phyloP scores from a whole-genome alignment of 805 yeast genomes.

The Ogataea paraovalis region DNA sequence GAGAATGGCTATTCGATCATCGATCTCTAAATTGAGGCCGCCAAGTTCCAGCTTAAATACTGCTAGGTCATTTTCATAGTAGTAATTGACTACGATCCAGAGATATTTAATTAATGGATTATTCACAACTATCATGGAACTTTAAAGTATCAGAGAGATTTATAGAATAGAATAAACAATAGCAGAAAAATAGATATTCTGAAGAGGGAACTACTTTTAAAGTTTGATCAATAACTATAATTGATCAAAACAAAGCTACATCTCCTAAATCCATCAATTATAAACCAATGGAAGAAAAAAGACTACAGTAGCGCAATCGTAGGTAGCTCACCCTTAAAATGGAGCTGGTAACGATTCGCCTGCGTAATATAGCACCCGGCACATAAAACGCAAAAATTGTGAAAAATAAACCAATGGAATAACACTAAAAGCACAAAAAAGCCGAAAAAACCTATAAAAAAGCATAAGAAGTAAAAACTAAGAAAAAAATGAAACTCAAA shows the following conservation, averaged over 20 bases:
- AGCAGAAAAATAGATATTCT: not conserved
- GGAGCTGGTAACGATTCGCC: slow-evolving; percentile 35
- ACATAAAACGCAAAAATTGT: slow-evolving; percentile 13
- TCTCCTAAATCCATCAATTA: not conserved
- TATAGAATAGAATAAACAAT: too few relatives aligned
- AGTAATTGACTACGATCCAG: too few relatives aligned
- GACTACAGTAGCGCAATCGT: slow-evolving; percentile 30
- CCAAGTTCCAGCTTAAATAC: too few relatives aligned
- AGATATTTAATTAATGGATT: too few relatives aligned
- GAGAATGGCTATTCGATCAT: too few relatives aligned
- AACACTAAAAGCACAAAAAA: slow-evolving; percentile 2
- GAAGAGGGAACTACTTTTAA: not conserved
- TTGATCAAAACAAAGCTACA: not conserved
- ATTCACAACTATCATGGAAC: too few relatives aligned
- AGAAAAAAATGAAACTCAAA: slow-evolving; percentile 3
- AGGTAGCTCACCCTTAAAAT: slow-evolving; percentile 26
- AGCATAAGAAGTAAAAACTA: not conserved
- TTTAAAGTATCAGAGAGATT: too few relatives aligned
- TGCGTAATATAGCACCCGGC: slow-evolving; percentile 27
- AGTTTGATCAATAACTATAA: too few relatives aligned
- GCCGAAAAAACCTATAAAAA: slow-evolving; percentile 1
- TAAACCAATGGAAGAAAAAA: not conserved
- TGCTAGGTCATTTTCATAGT: too few relatives aligned
- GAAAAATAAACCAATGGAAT: not conserved
- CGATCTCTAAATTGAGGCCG: too few relatives aligned